Evolutionary conservation across 441 rosid genomes (phyloP).

Genomic region (Eutrema salsugineum): DNA sequence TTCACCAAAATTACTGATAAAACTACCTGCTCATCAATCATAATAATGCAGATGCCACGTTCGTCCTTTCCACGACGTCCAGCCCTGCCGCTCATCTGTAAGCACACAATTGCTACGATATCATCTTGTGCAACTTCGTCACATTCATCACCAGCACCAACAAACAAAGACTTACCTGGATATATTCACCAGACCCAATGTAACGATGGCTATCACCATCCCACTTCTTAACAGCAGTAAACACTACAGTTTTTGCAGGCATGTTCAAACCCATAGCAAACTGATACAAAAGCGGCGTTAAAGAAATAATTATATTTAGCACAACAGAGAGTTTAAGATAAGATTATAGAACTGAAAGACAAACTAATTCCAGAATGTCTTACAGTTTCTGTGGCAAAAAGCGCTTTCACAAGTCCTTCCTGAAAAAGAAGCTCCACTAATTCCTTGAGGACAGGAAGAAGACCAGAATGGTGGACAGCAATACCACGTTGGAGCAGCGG

Average conservation of each 20-base stretch:
- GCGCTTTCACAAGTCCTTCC: constrained; percentile 98
- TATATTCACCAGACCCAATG: constrained; percentile 97
- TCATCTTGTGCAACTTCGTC: neutral
- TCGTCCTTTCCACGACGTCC: constrained; percentile 99
- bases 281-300: constrained; percentile 39
- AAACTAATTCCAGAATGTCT: constrained; percentile 35
- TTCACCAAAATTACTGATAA: neutral
- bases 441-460: constrained; percentile 98
- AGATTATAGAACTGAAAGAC: constrained; percentile 8
- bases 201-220: constrained; percentile 97
- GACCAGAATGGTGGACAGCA: constrained; percentile 99
- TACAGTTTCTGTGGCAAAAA: constrained; percentile 98
- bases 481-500: constrained; percentile 97
- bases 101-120: constrained; percentile 11
- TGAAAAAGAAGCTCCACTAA: constrained; percentile 98
- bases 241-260: constrained; percentile 99
- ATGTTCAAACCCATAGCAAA: constrained; percentile 99
- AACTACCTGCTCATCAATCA: constrained; percentile 92
- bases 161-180: constrained; percentile 64
- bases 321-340: neutral
- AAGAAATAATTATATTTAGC: constrained; percentile 4
- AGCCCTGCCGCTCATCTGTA: constrained; percentile 98
- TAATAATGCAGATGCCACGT: constrained; percentile 93
- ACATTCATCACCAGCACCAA: constrained; percentile 1
- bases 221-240: constrained; percentile 94